A percentile compares a stretch with the other conserved stretches of the same genome.
Evolutionary conservation across 495 filamentous ascomycete species (phyloP).

Genomic region (Aspergillus kassunensis): DNA sequence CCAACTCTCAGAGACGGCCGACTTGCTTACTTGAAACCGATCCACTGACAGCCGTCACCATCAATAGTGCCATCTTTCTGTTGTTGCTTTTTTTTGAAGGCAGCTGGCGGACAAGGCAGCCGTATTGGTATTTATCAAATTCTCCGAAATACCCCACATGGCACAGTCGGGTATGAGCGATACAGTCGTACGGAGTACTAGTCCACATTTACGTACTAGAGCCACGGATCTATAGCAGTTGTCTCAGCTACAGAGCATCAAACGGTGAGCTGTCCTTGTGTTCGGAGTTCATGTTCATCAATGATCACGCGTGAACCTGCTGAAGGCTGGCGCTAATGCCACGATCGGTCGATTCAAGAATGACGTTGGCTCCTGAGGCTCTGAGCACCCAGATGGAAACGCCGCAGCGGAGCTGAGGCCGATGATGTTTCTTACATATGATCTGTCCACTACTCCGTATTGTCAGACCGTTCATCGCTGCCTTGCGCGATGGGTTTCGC

Average conservation of each 20-base stretch:
- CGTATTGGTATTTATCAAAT: neutral
- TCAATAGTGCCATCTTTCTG: neutral
- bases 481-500: too few relatives aligned
- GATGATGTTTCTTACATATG: constrained; percentile 7
- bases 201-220: too few relatives aligned
- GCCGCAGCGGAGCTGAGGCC: neutral
- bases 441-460: neutral
- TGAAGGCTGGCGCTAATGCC: too few relatives aligned
- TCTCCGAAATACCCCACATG: neutral
- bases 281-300: too few relatives aligned
- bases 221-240: too few relatives aligned
- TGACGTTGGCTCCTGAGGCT: neutral
- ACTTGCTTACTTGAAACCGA: too few relatives aligned
- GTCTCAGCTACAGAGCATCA: too few relatives aligned
- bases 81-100: neutral
- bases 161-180: neutral
- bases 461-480: neutral
- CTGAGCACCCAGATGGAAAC: neutral
- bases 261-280: too few relatives aligned
- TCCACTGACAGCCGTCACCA: neutral
- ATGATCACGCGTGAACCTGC: too few relatives aligned
- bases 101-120: neutral
- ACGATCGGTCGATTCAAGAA: neutral
- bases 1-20: too few relatives aligned
- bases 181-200: too few relatives aligned